These are phyloP conservation scores for Diaporthe sp. DNA, from an alignment of 2,329 filamentous ascomycete genomes.

Conservation along the genomic window DNA sequence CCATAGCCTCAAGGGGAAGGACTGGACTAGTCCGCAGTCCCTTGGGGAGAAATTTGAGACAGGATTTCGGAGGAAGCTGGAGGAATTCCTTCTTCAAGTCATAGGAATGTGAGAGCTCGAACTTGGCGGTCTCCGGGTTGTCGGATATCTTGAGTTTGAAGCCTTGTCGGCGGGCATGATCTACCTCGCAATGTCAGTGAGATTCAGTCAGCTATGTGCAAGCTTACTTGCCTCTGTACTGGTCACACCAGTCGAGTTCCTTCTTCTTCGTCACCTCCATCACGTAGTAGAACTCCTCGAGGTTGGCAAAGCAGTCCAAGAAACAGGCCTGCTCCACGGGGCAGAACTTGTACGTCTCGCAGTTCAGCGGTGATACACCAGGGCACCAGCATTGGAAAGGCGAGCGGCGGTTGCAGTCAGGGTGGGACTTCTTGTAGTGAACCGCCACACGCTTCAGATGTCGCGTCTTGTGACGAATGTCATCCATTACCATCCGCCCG, in stretches of 20 bases:
- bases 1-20: neutral
- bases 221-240: slow-evolving; percentile 13
- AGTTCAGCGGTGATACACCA: neutral
- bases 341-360: slow-evolving; percentile 40
- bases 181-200: neutral
- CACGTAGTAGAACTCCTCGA: slow-evolving; percentile 51
- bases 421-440: slow-evolving; percentile 20
- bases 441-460: slow-evolving; percentile 37
- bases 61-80: neutral
- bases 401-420: neutral
- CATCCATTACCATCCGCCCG: neutral
- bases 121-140: neutral
- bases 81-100: slow-evolving; percentile 33
- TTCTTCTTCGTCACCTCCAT: slow-evolving; percentile 34
- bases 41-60: neutral
- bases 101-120: slow-evolving; percentile 26
- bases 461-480: slow-evolving; percentile 13
- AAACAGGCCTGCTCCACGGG: slow-evolving; percentile 44
- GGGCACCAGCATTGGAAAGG: slow-evolving; percentile 38
- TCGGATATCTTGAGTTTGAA: neutral
- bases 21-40: fast-evolving
- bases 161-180: neutral
- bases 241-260: neutral
- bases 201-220: too few relatives aligned
- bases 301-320: slow-evolving; percentile 46